Evolutionary conservation across 257 asterid species (phyloP), one percentile per base, ranked within the genome.

Genomic region (Galeopsis tetrahit): DNA sequence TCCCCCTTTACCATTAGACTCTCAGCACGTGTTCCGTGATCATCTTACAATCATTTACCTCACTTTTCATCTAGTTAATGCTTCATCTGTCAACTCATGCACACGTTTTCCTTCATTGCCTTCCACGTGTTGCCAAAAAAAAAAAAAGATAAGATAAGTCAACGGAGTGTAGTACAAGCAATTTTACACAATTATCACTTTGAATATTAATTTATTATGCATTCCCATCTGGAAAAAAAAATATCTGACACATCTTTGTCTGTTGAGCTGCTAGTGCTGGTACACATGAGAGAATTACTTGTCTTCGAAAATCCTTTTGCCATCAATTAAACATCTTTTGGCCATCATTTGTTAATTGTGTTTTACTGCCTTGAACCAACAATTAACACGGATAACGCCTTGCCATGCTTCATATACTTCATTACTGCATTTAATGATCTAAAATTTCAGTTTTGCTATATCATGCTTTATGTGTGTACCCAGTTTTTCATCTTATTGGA

Each of bases 41-140:
- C 5, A 10, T 73, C 43, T 14, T 55, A 9, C 10, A 7, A 33
- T 56, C 5, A 32, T 28, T 14, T 13, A 11, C 36, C 7, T 15
- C 40, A 63, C 11, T 63, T 53, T 34, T 21, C 63, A 35, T 34
- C 66, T 40, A 48, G 64, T 60, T 21, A 72, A 52, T 51, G 35
- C 65, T 51, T 58, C 66, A 39, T 32, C 44, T 10, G 17, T 11
- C 40, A 33, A 44, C 32, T 31, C 56, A 10, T 65, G 58, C 9
- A 55, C 3, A 8, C 10, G 40, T 53, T 73, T 42, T 42, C 39
- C 58, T 4, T 43, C 55, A 21, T 49, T 31, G 9, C 10, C 10
- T 10, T 38, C 55, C 40, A 56, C 55, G 55, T 31, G 31, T 51
- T 9, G 51, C n/a, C n/a, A 9, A 10, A 43, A 43, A 10, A n/a